These are phyloP conservation scores for Pyrenopolyporus hunteri DNA, from an alignment of 495 filamentous ascomycete species.

Conservation along the genomic window DNA sequence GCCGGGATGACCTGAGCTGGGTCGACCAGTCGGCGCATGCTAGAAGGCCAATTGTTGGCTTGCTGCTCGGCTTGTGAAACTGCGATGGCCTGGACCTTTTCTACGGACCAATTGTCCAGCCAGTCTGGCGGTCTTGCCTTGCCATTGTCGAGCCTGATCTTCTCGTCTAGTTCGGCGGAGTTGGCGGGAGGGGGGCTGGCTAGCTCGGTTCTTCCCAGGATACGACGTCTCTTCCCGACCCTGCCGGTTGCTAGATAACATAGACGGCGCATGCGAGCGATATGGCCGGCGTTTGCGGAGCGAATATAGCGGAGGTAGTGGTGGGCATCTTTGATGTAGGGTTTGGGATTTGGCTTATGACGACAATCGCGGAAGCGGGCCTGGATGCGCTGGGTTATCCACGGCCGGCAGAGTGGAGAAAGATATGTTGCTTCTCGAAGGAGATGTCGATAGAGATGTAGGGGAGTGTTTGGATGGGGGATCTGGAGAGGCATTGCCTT, in stretches of 20 bases:
- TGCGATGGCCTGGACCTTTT: slow-evolving; percentile 44
- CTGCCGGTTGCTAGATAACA: slow-evolving; percentile 76
- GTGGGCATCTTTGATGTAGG: slow-evolving; percentile 40
- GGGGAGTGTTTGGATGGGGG: slow-evolving; percentile 50
- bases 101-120: slow-evolving; percentile 51
- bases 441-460: slow-evolving; percentile 74
- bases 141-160: neutral
- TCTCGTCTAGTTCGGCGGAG: slow-evolving; percentile 43
- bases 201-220: slow-evolving; percentile 61
- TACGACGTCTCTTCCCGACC: slow-evolving; percentile 67
- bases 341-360: slow-evolving; percentile 6
- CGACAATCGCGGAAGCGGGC: slow-evolving; percentile 57
- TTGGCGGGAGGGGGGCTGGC: slow-evolving; percentile 45
- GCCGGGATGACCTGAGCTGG: slow-evolving; percentile 60
- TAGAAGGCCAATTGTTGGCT: slow-evolving; percentile 36
- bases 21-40: slow-evolving; percentile 49
- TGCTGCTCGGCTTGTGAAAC: slow-evolving; percentile 39
- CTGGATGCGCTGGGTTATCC: slow-evolving; percentile 63
- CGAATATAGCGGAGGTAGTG: slow-evolving; percentile 48
- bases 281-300: slow-evolving; percentile 63
- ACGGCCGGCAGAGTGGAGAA: slow-evolving; percentile 67
- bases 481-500: slow-evolving; percentile 41
- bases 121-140: slow-evolving; percentile 41
- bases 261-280: slow-evolving; percentile 65
- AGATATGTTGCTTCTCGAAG: slow-evolving; percentile 88